Conservation (phyloP, 192 early-diverging fungal genomes). For the Mortierella hygrophila region DNA sequence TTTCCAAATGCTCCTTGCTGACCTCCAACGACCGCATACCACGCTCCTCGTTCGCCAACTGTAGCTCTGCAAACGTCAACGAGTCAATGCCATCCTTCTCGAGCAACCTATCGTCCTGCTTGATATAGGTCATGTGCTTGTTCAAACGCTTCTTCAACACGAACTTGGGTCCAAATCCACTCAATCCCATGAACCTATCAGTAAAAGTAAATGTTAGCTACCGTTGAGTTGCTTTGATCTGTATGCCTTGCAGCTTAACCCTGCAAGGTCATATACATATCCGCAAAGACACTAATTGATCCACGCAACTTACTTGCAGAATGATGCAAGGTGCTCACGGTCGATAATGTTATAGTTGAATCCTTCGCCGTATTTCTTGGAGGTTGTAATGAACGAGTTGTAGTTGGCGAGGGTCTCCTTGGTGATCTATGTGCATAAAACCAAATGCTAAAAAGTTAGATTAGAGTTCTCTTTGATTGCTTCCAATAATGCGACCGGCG, state of each 20-base stretch:
- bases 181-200: constrained; percentile 65
- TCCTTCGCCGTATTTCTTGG: constrained; percentile 60
- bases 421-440: constrained; percentile 45
- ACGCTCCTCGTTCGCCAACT: constrained; percentile 64
- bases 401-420: constrained; percentile 54
- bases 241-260: neutral
- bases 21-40: constrained; percentile 65
- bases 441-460: neutral
- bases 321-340: constrained; percentile 57
- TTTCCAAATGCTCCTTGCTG: constrained; percentile 54
- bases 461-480: neutral
- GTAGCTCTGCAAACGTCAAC: constrained; percentile 54
- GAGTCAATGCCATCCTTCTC: constrained; percentile 59
- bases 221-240: no score
- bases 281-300: neutral
- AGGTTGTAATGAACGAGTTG: constrained; percentile 48
- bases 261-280: neutral
- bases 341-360: constrained; percentile 62
- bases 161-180: constrained; percentile 59
- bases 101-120: constrained; percentile 60
- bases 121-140: constrained; percentile 58
- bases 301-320: constrained; percentile 55
- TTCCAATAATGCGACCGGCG: neutral
- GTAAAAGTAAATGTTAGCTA: neutral
- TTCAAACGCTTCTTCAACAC: constrained; percentile 60